Conservation (phyloP, 805 yeast genomes). For the Saccharomycopsis sp. region DNA sequence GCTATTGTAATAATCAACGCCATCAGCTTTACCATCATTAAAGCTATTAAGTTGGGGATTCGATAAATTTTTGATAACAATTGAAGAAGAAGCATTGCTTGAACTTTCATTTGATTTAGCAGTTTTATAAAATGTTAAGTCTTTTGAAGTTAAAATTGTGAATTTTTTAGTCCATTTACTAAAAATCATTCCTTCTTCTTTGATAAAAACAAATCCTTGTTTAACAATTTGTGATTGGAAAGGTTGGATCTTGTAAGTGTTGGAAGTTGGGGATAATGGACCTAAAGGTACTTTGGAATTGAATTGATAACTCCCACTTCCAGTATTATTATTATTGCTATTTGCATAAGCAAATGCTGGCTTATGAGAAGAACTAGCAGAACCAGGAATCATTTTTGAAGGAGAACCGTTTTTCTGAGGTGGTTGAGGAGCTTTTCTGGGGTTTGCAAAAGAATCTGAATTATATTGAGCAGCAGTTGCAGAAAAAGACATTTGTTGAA, state of each 20-base stretch:
- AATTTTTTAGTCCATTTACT: constrained; percentile 18
- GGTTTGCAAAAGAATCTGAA: constrained; percentile 16
- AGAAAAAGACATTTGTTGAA: constrained; percentile 13
- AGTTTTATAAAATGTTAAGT: constrained; percentile 16
- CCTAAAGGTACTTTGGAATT: constrained; percentile 16
- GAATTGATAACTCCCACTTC: constrained; percentile 12
- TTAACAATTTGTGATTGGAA: constrained; percentile 14
- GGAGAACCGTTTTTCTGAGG: constrained; percentile 14
- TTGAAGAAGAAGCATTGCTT: constrained; percentile 1
- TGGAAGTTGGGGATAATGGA: constrained; percentile 17
- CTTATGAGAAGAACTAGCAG: not conserved
- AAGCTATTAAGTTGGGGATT: constrained; percentile 16
- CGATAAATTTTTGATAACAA: constrained; percentile 16
- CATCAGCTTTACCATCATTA: constrained; percentile 19
- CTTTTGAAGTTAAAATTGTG: constrained; percentile 14
- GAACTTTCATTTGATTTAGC: constrained; percentile 11
- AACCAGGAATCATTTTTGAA: constrained; percentile 1
- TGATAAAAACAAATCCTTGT: constrained; percentile 17
- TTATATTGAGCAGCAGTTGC: constrained; percentile 13
- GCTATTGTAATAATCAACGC: constrained; percentile 17
- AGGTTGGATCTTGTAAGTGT: constrained; percentile 17
- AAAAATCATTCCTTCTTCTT: constrained; percentile 18
- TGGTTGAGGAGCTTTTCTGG: constrained; percentile 18
- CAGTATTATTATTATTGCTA: not conserved
- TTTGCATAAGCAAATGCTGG: not conserved